These are phyloP conservation scores for Tolypocladium sp. DNA, from an alignment of 2,329 filamentous ascomycete genomes.

Conservation along the genomic window DNA sequence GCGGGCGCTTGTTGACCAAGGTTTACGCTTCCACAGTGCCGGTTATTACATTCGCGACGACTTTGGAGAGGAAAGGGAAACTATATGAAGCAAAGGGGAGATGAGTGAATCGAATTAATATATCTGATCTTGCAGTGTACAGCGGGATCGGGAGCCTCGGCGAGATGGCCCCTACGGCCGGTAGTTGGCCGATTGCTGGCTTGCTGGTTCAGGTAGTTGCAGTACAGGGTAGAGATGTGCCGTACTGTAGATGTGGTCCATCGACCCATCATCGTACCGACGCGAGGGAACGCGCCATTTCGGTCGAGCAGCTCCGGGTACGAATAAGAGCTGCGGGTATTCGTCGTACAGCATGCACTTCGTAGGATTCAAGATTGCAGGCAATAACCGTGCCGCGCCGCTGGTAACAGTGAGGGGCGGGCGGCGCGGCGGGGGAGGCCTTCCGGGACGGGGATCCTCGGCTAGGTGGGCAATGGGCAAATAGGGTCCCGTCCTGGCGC, in stretches of 20 bases:
- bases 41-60: background rate
- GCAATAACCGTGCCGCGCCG: background rate
- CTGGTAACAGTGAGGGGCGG: background rate
- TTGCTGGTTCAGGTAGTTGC: too few species aligned
- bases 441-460: background rate
- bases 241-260: too few species aligned
- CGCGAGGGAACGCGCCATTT: background rate
- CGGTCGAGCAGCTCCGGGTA: background rate
- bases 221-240: too few species aligned
- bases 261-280: background rate
- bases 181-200: too few species aligned
- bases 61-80: background rate
- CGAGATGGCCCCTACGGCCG: too few species aligned
- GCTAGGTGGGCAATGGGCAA: background rate
- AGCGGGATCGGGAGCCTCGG: background rate
- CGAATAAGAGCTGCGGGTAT: too few species aligned
- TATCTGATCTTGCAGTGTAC: background rate
- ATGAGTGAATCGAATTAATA: background rate
- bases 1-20: background rate
- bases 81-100: background rate
- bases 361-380: background rate
- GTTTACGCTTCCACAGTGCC: background rate
- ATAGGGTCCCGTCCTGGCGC: background rate
- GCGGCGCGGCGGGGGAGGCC: background rate
- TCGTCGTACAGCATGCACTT: background rate